Evolutionary conservation across 225 moss, liverwort and hornwort species (phyloP).

Genomic region (Marchantia polymorpha): DNA sequence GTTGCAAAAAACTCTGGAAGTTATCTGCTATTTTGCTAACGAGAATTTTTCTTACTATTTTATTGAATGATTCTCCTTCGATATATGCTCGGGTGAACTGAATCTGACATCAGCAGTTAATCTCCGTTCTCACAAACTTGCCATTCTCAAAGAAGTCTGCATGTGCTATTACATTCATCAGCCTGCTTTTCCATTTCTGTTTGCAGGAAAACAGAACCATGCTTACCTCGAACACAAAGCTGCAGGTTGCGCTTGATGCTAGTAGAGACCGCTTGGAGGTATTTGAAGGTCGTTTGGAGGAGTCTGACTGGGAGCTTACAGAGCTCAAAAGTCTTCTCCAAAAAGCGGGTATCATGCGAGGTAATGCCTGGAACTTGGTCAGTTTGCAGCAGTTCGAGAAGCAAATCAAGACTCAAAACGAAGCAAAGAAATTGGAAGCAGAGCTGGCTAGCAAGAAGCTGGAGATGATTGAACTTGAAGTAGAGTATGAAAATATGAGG

Average conservation of each 20-base stretch:
- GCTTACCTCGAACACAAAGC: constrained; percentile 56
- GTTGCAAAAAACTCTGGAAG: neutral
- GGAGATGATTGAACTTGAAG: constrained; percentile 55
- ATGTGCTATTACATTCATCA: no score
- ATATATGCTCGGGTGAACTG: neutral
- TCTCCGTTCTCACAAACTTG: no score
- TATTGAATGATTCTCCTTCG: neutral
- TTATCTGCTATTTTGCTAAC: no score
- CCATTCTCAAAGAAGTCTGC: no score
- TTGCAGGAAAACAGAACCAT: constrained; percentile 49
- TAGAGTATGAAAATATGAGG: constrained; percentile 62
- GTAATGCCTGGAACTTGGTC: constrained; percentile 26
- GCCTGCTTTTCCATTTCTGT: neutral
- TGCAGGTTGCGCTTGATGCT: constrained; percentile 50
- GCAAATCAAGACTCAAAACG: constrained; percentile 27
- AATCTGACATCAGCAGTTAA: neutral
- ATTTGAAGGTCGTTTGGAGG: constrained; percentile 51
- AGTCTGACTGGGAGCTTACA: constrained; percentile 34
- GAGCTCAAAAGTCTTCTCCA: constrained; percentile 34
- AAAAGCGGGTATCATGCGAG: constrained; percentile 29
- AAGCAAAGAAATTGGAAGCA: constrained; percentile 29
- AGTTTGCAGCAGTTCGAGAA: constrained; percentile 36
- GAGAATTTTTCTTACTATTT: neutral
- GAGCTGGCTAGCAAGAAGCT: constrained; percentile 40
- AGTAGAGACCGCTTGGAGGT: constrained; percentile 44